Evolutionary conservation across 805 yeast species (phyloP).

Genomic region (Metschnikowia santaceciliae): DNA sequence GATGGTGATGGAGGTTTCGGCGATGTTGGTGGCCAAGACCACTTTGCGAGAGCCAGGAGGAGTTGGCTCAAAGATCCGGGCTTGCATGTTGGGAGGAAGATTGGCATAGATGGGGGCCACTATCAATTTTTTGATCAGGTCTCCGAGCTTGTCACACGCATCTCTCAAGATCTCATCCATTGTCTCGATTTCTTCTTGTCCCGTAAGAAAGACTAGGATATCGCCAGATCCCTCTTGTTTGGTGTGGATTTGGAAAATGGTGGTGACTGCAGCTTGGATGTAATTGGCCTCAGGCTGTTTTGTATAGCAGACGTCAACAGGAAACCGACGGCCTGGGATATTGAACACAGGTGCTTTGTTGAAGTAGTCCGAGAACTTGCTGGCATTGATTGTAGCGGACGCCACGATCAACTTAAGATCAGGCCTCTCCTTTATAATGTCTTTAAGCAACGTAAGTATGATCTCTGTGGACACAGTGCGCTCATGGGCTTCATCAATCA

Average conservation of each 20-base stretch:
- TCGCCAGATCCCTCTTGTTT: constrained; percentile 71
- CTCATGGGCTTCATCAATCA: constrained; percentile 98
- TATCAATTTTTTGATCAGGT: constrained; percentile 55
- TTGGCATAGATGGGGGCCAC: constrained; percentile 90
- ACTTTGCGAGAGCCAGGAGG: constrained; percentile 78
- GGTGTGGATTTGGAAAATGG: constrained; percentile 81
- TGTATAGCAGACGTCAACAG: constrained; percentile 82
- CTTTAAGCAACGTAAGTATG: constrained; percentile 74
- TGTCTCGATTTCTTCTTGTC: constrained; percentile 92
- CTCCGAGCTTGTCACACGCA: constrained; percentile 60
- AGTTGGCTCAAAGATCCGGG: constrained; percentile 79
- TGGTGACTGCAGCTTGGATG: constrained; percentile 81
- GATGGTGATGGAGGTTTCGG: constrained; percentile 45
- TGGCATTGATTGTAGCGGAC: constrained; percentile 93
- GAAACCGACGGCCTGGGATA: constrained; percentile 91
- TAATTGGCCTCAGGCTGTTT: constrained; percentile 88
- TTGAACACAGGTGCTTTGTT: constrained; percentile 79
- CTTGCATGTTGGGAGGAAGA: constrained; percentile 80
- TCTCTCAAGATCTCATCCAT: constrained; percentile 68
- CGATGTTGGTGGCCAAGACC: constrained; percentile 92
- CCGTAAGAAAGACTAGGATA: constrained; percentile 85
- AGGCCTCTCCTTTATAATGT: constrained; percentile 55
- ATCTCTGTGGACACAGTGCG: constrained; percentile 89
- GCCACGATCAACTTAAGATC: constrained; percentile 78
- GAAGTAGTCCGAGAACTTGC: constrained; percentile 79